These are phyloP conservation scores for Fusarium paranaense DNA, from an alignment of 2,329 filamentous ascomycete genomes.

Conservation along the genomic window DNA sequence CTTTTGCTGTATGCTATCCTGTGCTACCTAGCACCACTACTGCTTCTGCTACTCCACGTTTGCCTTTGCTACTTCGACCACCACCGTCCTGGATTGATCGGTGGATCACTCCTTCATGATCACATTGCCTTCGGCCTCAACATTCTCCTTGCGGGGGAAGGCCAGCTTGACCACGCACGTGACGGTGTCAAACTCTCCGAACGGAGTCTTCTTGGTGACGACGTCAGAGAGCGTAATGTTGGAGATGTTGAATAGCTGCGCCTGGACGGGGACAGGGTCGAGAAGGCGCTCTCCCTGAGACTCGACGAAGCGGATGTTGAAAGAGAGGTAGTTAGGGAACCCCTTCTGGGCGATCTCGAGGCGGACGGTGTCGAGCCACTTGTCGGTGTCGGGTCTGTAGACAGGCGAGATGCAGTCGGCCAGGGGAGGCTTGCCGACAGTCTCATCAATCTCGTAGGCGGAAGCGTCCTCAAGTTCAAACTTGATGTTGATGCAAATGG, in stretches of 20 bases:
- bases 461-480: conserved; percentile 1
- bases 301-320: conserved; percentile 36
- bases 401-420: not conserved
- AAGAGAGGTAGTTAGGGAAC: conserved; percentile 14
- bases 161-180: conserved; percentile 25
- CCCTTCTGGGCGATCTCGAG: conserved; percentile 27
- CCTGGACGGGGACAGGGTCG: not conserved
- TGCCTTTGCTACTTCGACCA: not conserved
- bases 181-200: conserved; percentile 9
- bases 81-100: not conserved
- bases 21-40: conserved; percentile 7
- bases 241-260: conserved; percentile 28
- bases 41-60: not conserved
- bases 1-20: conserved; percentile 8
- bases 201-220: not conserved
- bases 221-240: not conserved
- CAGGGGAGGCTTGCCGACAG: not conserved
- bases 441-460: not conserved
- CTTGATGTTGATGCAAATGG: conserved; percentile 23
- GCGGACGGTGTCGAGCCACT: conserved; percentile 32
- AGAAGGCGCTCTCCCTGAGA: not conserved
- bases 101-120: not conserved
- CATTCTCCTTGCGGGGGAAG: not conserved
- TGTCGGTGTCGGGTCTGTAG: not conserved
- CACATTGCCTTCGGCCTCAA: not conserved